phyloP scores from a whole-genome alignment of 2,329 filamentous ascomycete species.

The Aspergillus unguis region DNA sequence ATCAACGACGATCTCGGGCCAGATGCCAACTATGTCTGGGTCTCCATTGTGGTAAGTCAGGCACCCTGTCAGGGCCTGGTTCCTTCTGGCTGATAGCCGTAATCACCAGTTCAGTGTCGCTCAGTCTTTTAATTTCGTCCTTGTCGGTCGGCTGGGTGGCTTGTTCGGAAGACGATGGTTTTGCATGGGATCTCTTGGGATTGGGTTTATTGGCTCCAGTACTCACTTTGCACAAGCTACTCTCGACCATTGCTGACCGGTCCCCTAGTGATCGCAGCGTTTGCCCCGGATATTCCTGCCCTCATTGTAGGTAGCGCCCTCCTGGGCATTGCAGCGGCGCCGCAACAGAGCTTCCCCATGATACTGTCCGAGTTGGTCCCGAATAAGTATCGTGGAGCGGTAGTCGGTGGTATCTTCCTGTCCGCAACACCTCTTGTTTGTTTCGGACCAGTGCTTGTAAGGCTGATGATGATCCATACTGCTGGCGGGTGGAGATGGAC shows the following conservation, averaged over 20 bases:
- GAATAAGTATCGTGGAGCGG: background rate
- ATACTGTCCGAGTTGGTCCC: constrained; percentile 26
- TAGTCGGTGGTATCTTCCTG: background rate
- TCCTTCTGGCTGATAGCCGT: too few species aligned
- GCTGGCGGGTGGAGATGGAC: background rate
- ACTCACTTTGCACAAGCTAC: too few species aligned
- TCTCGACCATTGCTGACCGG: too few species aligned
- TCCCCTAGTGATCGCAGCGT: background rate
- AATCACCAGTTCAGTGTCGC: too few species aligned
- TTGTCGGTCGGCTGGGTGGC: constrained; percentile 34
- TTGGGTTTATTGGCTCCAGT: background rate
- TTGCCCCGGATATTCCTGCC: constrained; percentile 24
- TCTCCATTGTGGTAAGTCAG: too few species aligned
- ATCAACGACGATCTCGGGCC: too few species aligned
- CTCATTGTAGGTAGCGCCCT: constrained; percentile 40
- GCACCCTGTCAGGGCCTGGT: too few species aligned
- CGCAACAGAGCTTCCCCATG: constrained; percentile 39
- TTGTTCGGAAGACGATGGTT: constrained; percentile 38
- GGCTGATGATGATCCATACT: background rate
- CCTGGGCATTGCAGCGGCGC: constrained; percentile 35
- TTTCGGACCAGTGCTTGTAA: background rate
- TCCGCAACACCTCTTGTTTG: background rate
- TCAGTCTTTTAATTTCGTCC: constrained; percentile 15
- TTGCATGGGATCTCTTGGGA: constrained; percentile 17
- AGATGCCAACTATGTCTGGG: too few species aligned